Evolutionary conservation across 768 basidiomycete species (phyloP).

Genomic region (Suillus occidentalis): DNA sequence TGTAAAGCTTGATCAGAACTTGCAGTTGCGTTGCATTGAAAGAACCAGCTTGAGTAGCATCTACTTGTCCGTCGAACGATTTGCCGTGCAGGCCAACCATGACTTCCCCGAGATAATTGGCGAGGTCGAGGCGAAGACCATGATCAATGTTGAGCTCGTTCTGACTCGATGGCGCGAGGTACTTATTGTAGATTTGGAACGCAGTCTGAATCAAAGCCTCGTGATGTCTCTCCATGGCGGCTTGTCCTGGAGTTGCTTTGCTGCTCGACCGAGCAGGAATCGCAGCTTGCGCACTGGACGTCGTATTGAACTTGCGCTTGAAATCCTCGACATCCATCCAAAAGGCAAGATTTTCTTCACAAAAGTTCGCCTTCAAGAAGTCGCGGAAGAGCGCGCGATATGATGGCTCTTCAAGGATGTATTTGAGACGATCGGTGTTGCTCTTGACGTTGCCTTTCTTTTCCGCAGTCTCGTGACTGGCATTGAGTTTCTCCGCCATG

Average conservation of each 20-base stretch:
- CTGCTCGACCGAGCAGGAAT: slow-evolving; percentile 35
- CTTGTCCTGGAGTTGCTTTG: slow-evolving; percentile 67
- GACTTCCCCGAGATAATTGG: slow-evolving; percentile 89
- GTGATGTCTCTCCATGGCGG: slow-evolving; percentile 96
- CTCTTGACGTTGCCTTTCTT: slow-evolving; percentile 74
- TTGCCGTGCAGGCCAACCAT: slow-evolving; percentile 78
- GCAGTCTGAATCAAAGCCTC: slow-evolving; percentile 93
- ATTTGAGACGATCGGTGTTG: slow-evolving; percentile 86
- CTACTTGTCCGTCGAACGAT: slow-evolving; percentile 75
- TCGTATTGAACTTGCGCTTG: slow-evolving; percentile 93
- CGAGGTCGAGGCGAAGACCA: slow-evolving; percentile 89
- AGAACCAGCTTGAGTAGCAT: slow-evolving; percentile 74
- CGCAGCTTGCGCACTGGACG: slow-evolving; percentile 82
- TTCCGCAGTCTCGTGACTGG: slow-evolving; percentile 51
- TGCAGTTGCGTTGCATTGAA: slow-evolving; percentile 97
- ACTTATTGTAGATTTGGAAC: slow-evolving; percentile 91
- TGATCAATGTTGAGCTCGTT: slow-evolving; percentile 99
- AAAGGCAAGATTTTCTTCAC: slow-evolving; percentile 97
- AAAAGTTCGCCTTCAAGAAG: slow-evolving; percentile 91
- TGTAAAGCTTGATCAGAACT: slow-evolving; percentile 89
- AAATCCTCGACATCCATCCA: slow-evolving; percentile 98
- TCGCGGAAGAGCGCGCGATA: slow-evolving; percentile 91
- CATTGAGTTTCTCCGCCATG: slow-evolving; percentile 70
- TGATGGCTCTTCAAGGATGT: slow-evolving; percentile 91
- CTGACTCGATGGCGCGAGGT: slow-evolving; percentile 92